Evolutionary conservation across 768 basidiomycete genomes (phyloP).

Genomic region (Auriscalpium microsporum): DNA sequence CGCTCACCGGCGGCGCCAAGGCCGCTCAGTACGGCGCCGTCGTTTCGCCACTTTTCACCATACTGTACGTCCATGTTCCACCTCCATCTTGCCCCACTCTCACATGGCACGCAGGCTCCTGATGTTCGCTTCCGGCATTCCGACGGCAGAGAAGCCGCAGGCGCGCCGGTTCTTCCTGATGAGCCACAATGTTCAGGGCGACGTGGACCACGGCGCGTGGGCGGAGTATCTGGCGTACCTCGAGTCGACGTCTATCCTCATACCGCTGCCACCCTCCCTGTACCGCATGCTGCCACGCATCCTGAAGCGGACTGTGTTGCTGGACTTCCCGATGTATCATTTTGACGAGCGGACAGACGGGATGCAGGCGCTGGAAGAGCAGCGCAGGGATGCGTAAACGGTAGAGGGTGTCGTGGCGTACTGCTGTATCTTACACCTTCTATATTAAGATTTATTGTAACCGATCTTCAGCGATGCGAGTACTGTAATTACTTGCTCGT

Average conservation of each 20-base stretch:
- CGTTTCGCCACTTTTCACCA: constrained; percentile 56
- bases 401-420: background rate
- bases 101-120: constrained; percentile 32
- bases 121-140: constrained; percentile 63
- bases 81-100: background rate
- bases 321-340: constrained; percentile 56
- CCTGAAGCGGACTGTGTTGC: constrained; percentile 45
- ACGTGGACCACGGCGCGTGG: constrained; percentile 31
- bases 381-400: background rate
- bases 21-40: constrained; percentile 54
- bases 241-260: constrained; percentile 45
- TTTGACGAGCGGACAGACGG: constrained; percentile 30
- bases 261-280: constrained; percentile 49
- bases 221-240: constrained; percentile 49
- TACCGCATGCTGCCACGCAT: constrained; percentile 43
- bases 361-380: background rate
- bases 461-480: no score
- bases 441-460: no score
- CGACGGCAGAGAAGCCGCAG: constrained; percentile 59
- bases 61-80: constrained; percentile 36
- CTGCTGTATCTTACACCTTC: no score
- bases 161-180: constrained; percentile 52
- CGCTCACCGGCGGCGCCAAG: constrained; percentile 31
- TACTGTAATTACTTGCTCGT: no score
- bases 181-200: constrained; percentile 26